A percentile compares a stretch with the other conserved stretches of the same genome.
phyloP scores from a whole-genome alignment of 2,329 filamentous ascomycete species.

The Eutypa lata region DNA sequence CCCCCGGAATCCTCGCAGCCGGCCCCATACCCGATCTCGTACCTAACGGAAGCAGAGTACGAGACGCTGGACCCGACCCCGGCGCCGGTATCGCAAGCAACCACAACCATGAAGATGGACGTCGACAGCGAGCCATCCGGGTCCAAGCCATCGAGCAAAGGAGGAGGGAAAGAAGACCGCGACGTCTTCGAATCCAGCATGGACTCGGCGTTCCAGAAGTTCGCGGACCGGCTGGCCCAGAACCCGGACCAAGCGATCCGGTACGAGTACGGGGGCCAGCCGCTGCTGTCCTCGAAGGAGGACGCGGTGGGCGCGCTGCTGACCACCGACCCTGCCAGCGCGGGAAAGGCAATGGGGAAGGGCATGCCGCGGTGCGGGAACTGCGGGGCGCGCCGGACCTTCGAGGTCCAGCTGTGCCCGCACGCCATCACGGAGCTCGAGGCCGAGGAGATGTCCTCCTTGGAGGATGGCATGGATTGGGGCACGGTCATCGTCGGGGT shows the following conservation, averaged over 20 bases:
- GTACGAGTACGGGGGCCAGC: conserved; percentile 71
- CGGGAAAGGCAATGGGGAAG: too few relatives aligned
- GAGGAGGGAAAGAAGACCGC: conserved; percentile 53
- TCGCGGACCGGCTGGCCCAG: conserved; percentile 73
- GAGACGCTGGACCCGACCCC: conserved; percentile 72
- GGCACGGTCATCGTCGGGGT: conserved; percentile 86
- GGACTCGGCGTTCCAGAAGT: conserved; percentile 75
- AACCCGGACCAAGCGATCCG: conserved; percentile 81
- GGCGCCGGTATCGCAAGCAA: conserved; percentile 46
- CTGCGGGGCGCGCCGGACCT: conserved; percentile 73
- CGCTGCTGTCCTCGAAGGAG: conserved; percentile 75
- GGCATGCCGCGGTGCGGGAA: conserved; percentile 72
- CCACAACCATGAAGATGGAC: conserved; percentile 49
- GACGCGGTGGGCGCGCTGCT: conserved; percentile 72
- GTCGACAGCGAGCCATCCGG: conserved; percentile 35
- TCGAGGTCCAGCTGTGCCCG: conserved; percentile 90
- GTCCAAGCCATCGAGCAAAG: background rate
- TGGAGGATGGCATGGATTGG: conserved; percentile 89
- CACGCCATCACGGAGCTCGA: conserved; percentile 88
- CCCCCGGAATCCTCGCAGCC: conserved; percentile 65
- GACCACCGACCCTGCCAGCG: conserved; percentile 19
- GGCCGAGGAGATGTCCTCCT: conserved; percentile 62
- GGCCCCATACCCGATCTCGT: conserved; percentile 69
- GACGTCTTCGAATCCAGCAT: conserved; percentile 71
- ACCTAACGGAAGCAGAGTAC: conserved; percentile 85